Evolutionary conservation across 257 asterid genomes (phyloP).

Genomic region (Solanum gracilifrons): DNA sequence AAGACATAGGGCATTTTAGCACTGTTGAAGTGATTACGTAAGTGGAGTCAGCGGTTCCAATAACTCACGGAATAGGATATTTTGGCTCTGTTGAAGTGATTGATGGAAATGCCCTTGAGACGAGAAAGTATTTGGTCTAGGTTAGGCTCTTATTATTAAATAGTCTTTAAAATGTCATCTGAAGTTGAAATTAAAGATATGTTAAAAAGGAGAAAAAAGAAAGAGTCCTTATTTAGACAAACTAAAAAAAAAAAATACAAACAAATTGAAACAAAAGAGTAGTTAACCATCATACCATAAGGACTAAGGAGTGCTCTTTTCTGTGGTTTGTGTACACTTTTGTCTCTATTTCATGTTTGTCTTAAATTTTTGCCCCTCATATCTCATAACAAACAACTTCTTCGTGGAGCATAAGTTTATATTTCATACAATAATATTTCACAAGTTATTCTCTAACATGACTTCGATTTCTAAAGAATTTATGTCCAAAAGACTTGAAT

Average conservation of each 20-base stretch:
- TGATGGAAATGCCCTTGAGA: background rate
- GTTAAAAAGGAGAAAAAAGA: fast-evolving
- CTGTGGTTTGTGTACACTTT: background rate
- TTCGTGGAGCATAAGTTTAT: background rate
- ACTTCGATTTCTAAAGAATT: background rate
- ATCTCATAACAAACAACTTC: no score
- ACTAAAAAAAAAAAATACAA: no score
- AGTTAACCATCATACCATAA: background rate
- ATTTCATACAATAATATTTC: background rate
- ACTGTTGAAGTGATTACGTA: no score
- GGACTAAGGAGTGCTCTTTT: background rate
- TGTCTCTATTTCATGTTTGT: background rate
- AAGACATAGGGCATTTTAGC: no score
- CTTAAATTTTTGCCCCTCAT: background rate
- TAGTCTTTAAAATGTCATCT: background rate
- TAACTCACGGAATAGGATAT: no score
- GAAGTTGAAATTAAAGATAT: background rate
- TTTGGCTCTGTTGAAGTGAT: background rate
- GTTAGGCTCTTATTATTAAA: background rate
- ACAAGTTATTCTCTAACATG: background rate
- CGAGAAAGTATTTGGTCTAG: background rate
- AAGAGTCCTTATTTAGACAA: no score
- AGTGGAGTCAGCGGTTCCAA: background rate
- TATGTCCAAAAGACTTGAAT: background rate
- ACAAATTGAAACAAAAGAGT: no score